Evolutionary conservation across 78 protist genomes (phyloP), one percentile per base, ranked within the genome.

Genomic region (Bodo saltans): DNA sequence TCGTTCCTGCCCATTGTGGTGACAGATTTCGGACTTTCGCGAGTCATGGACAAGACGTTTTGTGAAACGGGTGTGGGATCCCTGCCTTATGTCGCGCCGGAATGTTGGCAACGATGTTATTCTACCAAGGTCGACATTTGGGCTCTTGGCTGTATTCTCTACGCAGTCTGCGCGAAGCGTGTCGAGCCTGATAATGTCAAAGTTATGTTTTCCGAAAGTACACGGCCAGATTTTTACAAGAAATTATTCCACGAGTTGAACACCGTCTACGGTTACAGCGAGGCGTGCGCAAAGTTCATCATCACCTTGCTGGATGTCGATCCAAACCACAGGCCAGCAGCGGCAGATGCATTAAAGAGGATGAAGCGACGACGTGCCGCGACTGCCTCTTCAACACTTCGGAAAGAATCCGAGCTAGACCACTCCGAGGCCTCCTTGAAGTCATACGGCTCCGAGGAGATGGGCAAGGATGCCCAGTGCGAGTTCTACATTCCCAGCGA

Each of bases 51-150:
- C 23, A 23, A 72, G 25, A 72, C 75, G 26, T 72, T 29, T 35
- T 72, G 75, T 72, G 26, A 72, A 29, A 72, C 75, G n/a, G 40
- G 26, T 26, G 75, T 26, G n/a, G 75, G 75, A 29, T 72, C 75
- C 25, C 75, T 72, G 23, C 75, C 75, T 72, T 72, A 72, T 72
- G 75, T 72, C 75, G 75, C 75, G 23, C 75, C 75, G 23, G 75
- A 72, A 26, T 72, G 75, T 72, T 72, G 75, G 75, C 35, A 72
- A 25, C 75, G 75, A 28, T 26, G 26, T 21, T 72, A 72, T 35
- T 23, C 40, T 37, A 72, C 75, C 26, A 26, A 72, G 26, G 75
- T 72, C 25, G 75, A 72, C 26, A 25, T 72, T 26, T 72, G 75
- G 75, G 75, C 75, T 25, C 25, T 72, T 21, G 75, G 75, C 40